Base-by-base conservation (phyloP, 2,329 filamentous ascomycete genomes). In the Hymenoscyphus albidus region DNA sequence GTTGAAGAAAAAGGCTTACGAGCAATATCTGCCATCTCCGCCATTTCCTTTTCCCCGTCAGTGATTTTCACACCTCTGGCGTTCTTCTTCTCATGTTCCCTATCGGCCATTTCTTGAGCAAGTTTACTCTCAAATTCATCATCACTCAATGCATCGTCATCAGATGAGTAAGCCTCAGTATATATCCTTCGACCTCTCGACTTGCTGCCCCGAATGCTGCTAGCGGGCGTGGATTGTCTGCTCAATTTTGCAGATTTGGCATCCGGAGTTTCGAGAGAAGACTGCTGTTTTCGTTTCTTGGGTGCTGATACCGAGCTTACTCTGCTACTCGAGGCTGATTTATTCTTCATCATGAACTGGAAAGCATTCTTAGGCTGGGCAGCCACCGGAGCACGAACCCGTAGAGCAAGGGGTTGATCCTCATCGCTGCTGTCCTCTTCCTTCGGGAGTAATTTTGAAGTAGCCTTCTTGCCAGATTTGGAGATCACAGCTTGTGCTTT, bases 91-190 rank as follows among this genome's bases (percentile, higher is more conserved):
- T 56, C 31, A 0, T 76, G 73, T 0, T 82, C 78, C 12, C 79
- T 78, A 0, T 78, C 74, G 1, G 76, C 78, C 31, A 87, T 77
- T 65, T 90, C 86, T 2, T 87, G 80, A 5, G 90, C 89, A 1
- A 96, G 80, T 68, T 90, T 90, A 0, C 87, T 83, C 75, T 97
- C 93, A 73, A 95, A 98, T 69, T 92, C 89, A 38, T 90, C 85
- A 68, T 98, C 94, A 5, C 89, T 93, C 10, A 97, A 79, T 68
- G 79, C 77, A 62, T 87, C 84, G 38, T 86, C 83, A 48, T 88
- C 85, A 0, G 84, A 84, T 0, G 83, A 80, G 40, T 91, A 78
- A 70, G 86, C 76, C 66, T 88, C 78, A 73, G 81, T 78, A 69
- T 88, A 87, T 0, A 59, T 72, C 35, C 74, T 72, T 58, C 76